phyloP scores from a whole-genome alignment of 768 basidiomycete genomes.

The Suillus discolor region DNA sequence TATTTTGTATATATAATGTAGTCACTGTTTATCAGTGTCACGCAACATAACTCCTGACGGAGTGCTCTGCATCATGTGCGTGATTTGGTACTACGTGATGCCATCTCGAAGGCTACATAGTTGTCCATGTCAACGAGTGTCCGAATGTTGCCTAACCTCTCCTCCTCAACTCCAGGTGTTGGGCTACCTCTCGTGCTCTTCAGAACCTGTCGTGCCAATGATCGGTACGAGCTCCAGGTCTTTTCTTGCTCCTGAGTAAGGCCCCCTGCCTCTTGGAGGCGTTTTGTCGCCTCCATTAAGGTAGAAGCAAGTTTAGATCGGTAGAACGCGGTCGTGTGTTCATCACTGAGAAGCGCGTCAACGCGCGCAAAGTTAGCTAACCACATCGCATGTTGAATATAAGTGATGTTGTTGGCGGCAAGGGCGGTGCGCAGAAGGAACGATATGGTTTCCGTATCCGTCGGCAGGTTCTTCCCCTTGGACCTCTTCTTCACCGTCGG shows the following conservation, averaged over 20 bases:
- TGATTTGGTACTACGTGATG: constrained; percentile 28
- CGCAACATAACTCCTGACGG: constrained; percentile 10
- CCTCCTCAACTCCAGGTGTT: constrained; percentile 20
- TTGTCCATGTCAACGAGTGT: constrained; percentile 28
- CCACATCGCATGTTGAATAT: constrained; percentile 63
- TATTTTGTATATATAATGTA: constrained; percentile 15
- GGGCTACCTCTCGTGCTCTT: constrained; percentile 16
- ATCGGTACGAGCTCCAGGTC: constrained; percentile 20
- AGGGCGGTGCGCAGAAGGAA: constrained; percentile 61
- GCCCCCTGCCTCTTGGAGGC: constrained; percentile 29
- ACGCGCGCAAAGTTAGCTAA: constrained; percentile 53
- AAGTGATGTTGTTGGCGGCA: constrained; percentile 47
- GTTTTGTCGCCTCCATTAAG: constrained; percentile 43
- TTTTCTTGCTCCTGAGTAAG: constrained; percentile 18
- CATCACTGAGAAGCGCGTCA: constrained; percentile 34
- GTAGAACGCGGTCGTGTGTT: constrained; percentile 36
- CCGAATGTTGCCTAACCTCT: constrained; percentile 26
- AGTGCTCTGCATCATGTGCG: constrained; percentile 19
- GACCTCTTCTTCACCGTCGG: constrained; percentile 46
- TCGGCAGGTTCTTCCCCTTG: constrained; percentile 46
- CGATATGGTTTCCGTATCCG: constrained; percentile 57
- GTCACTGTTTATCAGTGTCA: constrained; percentile 1
- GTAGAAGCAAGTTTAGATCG: constrained; percentile 51
- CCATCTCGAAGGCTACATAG: constrained; percentile 33
- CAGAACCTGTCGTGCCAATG: constrained; percentile 21